Percentiles rank a stretch among this genome's conserved stretches.
These are phyloP conservation scores for Camellia japonica DNA, from an alignment of 148 eudicot species.

Conservation along the genomic window DNA sequence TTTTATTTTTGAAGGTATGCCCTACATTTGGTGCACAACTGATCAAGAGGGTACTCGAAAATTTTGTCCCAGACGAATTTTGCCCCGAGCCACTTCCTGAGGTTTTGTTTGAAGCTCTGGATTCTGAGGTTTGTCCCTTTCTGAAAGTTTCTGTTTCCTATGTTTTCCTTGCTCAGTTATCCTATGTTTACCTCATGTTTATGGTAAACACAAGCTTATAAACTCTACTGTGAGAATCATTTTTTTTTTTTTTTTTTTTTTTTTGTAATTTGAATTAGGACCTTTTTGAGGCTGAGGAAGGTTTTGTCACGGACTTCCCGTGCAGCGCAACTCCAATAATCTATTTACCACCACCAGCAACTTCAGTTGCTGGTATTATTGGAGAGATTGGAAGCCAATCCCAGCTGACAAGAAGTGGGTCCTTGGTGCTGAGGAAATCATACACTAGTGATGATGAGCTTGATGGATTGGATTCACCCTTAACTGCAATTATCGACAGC, in stretches of 20 bases:
- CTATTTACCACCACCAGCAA: conserved; percentile 60
- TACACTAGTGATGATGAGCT: conserved; percentile 88
- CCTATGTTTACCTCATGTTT: not conserved
- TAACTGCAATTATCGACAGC: conserved; percentile 35
- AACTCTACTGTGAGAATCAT: not conserved
- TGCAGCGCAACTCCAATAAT: conserved; percentile 57
- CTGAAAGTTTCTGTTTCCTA: not conserved
- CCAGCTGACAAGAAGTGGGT: conserved; percentile 55
- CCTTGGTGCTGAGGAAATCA: conserved; percentile 62
- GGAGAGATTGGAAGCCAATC: conserved; percentile 43
- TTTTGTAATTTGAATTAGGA: conserved; percentile 37
- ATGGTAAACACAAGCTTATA: conserved; percentile 6
- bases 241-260: not conserved
- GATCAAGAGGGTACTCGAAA: conserved; percentile 64
- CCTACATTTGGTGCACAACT: conserved; percentile 69
- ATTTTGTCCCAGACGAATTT: conserved; percentile 87
- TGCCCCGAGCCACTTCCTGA: conserved; percentile 75
- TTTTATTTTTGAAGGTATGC: conserved; percentile 53
- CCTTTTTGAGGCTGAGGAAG: conserved; percentile 38
- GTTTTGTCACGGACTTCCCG: conserved; percentile 38
- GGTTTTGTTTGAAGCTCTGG: conserved; percentile 62
- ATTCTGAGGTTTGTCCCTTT: conserved; percentile 52
- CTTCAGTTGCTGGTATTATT: conserved; percentile 40
- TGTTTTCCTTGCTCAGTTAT: not conserved
- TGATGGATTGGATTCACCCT: conserved; percentile 74